Conservation (phyloP, 768 basidiomycete species). For the Boletus barrowsii region DNA sequence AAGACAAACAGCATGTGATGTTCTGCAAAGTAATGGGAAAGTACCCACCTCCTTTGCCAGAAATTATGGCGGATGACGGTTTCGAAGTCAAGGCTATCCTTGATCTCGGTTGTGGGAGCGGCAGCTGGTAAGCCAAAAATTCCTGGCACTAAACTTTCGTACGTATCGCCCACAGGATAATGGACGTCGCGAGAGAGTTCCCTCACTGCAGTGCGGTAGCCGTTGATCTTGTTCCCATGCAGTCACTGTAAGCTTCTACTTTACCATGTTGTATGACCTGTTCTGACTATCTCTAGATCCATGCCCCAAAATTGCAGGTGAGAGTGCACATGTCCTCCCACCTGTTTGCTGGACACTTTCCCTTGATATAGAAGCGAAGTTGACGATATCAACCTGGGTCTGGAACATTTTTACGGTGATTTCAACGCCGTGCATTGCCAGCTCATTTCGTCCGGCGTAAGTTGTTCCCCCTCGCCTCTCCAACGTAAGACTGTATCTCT, state of each 20-base stretch:
- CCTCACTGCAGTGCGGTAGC: constrained; percentile 67
- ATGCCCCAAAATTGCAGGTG: constrained; percentile 75
- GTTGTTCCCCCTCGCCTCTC: constrained; percentile 27
- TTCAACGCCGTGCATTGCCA: constrained; percentile 76
- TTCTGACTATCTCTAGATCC: constrained; percentile 37
- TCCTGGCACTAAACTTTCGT: not conserved
- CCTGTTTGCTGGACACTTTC: constrained; percentile 2
- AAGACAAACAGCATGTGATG: constrained; percentile 68
- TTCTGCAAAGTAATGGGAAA: constrained; percentile 64
- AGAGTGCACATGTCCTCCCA: constrained; percentile 8
- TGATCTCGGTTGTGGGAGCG: constrained; percentile 80
- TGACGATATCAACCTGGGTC: constrained; percentile 80
- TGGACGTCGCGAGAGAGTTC: constrained; percentile 70
- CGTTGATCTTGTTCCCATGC: constrained; percentile 80
- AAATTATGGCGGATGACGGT: constrained; percentile 58
- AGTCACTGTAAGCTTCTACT: constrained; percentile 50
- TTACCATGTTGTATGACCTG: constrained; percentile 11
- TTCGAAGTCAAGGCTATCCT: constrained; percentile 61
- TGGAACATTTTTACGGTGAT: constrained; percentile 77
- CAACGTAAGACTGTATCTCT: constrained; percentile 15
- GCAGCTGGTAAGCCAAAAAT: constrained; percentile 54
- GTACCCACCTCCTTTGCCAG: constrained; percentile 56
- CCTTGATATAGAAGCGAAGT: constrained; percentile 61
- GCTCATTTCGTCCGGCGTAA: constrained; percentile 69
- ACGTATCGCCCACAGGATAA: constrained; percentile 53